Base-by-base conservation (phyloP, 345 rosid genomes). In the Durio zibethinus region DNA sequence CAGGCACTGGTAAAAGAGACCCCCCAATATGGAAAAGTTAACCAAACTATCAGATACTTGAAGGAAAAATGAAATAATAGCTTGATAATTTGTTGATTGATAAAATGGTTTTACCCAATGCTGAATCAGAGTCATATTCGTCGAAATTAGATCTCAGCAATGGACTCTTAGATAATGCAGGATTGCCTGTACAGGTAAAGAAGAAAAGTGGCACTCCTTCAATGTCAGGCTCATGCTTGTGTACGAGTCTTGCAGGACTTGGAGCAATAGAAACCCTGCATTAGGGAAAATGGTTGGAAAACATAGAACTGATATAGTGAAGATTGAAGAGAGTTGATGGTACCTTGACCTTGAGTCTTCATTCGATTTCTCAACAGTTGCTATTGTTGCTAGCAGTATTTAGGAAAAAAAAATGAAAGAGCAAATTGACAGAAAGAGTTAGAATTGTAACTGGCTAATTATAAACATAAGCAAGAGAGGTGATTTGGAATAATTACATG, bases 341-440 rank as follows among this genome's bases (percentile, higher is more conserved):
- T 80, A 87, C 88, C 85, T 80, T 10, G 66, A 4, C 88, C 85
- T 80, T 10, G 70, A 4, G 14, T 72, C 82, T 52, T 74, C 76
- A 52, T 65, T 82, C 25, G 84, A 56, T 74, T 57, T 79, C 64
- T 27, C 76, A 56, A 27, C 66, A 66, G 63, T 25, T 25, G 76
- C 2, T 2, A 56, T 43, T 52, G 81, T 87, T 80, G 83, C 72
- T 68, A 27, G 56, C 35, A 31, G 66, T 59, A 75, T 45, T 25
- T 45, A 25, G 56, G 45, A 43, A 25, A 76, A 12, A 69, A n/a
- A n/a, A n/a, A n/a, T n/a, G 45, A 52, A 77, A 66, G n/a, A 36
- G 16, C 18, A 5, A 80, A 76, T 23, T 23, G 29, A 48, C 35
- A 33, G 18, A 14, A 36, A 45, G 33, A 9, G 16, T 50, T 23